Conservation (phyloP, 129 eudicot genomes). For the Mikania micrantha region DNA sequence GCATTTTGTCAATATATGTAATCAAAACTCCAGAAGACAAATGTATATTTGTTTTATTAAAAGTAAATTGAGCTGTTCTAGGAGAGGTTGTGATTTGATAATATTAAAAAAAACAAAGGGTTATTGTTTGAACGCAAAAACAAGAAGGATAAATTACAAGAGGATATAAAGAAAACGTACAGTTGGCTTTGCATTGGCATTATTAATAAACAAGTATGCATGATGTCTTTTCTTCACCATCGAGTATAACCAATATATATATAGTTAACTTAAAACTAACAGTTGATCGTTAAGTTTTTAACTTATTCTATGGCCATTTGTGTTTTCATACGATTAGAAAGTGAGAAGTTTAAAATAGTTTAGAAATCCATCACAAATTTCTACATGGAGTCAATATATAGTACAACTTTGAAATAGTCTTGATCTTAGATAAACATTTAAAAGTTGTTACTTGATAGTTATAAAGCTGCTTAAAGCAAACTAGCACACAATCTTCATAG, state of each 20-base stretch:
- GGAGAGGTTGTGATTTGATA: background rate
- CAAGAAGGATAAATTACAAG: background rate
- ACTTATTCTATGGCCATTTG: conserved; percentile 4
- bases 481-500: too few species aligned
- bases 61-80: background rate
- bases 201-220: conserved; percentile 22
- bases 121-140: background rate
- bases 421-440: too few species aligned
- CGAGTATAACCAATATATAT: background rate
- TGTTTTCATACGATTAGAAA: background rate
- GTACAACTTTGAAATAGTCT: too few species aligned
- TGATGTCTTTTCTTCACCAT: conserved; percentile 8
- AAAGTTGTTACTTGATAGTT: too few species aligned
- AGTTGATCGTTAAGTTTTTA: conserved; percentile 9
- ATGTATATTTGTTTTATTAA: background rate
- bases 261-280: background rate
- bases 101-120: background rate
- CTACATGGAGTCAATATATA: too few species aligned
- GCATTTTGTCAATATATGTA: background rate
- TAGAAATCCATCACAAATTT: too few species aligned
- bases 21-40: background rate
- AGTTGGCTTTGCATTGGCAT: conserved; percentile 18
- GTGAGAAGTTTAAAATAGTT: too few species aligned
- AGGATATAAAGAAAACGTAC: background rate
- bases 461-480: too few species aligned